Base-by-base conservation (phyloP, 2,329 filamentous ascomycete genomes). In the Sclerotinia borealis region DNA sequence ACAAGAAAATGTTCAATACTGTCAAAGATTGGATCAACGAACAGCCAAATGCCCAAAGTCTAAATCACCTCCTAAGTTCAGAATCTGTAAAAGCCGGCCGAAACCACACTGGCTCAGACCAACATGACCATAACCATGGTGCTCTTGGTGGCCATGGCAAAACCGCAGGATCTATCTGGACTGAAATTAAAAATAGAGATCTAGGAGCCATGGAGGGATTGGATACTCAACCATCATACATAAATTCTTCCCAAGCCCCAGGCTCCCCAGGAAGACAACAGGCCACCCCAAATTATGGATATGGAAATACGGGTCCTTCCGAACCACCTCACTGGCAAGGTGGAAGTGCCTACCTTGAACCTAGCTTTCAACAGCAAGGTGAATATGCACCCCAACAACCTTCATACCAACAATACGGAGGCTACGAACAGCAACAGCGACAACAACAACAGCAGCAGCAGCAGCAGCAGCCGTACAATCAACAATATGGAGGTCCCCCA, bases 1-100 rank as follows among this genome's bases (percentile, higher is more conserved):
- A 98, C 68, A 83, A 85, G 50, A 87, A 87, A 59, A 99, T 99
- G 95, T 98, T 91, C 77, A 82, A 86, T 61, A 91, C 90, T 0
- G 92, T 99, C 2, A 84, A 90, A 71, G 82, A 84, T 64, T 99
- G 93, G 93, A 88, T 85, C 0, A 83, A 91, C 56, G 83, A 87
- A 68, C 83, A 88, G 63, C 81, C 86, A 3, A 86, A 89, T 66
- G 85, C 86, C 49, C 79, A 85, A 59, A 82, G 86, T 59, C 80
- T 98, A 22, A 88, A 96, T 73, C 79, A 85, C 60, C 72, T 95
- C n/a, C 83, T 99, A 11, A 88, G 85, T 54, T 92, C 92, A 0
- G 87, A 96, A 61, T 92, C 90, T 8, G 95, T 99, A 64, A 89
- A 86, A 72, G 81, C 82, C 10, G 92, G 93, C 50, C 88, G 87